Evolutionary conservation across 75 land plant species (phyloP).

Genomic region (Pinus tabuliformis): DNA sequence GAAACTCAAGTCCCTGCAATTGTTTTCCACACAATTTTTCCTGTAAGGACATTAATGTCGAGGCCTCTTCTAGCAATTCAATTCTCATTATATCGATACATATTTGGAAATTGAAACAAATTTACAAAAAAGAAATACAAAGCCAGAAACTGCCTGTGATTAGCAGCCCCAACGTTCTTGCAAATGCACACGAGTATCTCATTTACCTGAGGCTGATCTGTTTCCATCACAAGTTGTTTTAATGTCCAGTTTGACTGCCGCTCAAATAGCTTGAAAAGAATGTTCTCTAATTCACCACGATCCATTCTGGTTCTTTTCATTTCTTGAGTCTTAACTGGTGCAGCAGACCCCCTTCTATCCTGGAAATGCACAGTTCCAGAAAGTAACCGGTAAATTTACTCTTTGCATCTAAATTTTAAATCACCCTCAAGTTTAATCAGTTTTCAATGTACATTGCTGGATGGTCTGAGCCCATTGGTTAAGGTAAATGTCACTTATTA

Average conservation of each 20-base stretch:
- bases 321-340: conserved; percentile 64
- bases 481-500: not conserved
- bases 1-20: no score
- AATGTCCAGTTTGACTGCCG: conserved; percentile 94
- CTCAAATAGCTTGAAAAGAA: conserved; percentile 94
- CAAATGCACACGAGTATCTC: no score
- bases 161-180: no score
- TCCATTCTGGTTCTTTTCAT: conserved; percentile 88
- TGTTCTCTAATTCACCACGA: conserved; percentile 79
- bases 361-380: conserved; percentile 13
- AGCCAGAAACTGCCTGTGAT: no score
- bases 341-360: conserved; percentile 75
- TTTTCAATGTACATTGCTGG: not conserved
- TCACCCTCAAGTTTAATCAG: not conserved
- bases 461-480: not conserved
- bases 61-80: no score
- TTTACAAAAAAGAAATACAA: no score
- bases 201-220: conserved; percentile 96
- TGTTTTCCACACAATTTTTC: no score
- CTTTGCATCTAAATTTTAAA: not conserved
- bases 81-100: no score
- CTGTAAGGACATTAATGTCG: no score
- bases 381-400: not conserved
- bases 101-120: no score
- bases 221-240: conserved; percentile 92